Base-by-base conservation (phyloP, 352 stramenopile species). In the Globisporangium apiculatum region DNA sequence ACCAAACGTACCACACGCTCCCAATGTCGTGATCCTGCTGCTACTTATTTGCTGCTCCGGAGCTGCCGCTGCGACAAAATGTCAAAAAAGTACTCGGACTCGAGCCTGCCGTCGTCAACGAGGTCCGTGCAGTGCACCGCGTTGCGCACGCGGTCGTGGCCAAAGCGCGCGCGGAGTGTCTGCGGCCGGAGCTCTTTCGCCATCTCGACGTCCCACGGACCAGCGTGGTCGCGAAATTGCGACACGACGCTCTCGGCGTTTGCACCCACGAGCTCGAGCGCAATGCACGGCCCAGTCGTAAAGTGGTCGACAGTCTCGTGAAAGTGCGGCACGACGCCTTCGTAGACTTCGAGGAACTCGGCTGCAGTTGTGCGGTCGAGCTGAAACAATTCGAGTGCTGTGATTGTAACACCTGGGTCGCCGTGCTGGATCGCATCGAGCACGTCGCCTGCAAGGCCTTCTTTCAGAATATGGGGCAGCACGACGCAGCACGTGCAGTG, bases 41-140 rank as follows among this genome's bases (percentile, higher is more conserved):
- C 45, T 14, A 48, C 45, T 48, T 24, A 51, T 24, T 61, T 51
- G 38, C 15, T 48, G 42, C 11, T 36, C 24, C 24, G 55, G 12
- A 76, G 51, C 58, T 88, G 69, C 31, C 78, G 79, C 48, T 80
- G 71, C 45, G 89, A 89, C 24, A 98, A 69, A n/a, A 97, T 87
- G 61, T 97, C 83, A 65, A 98, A 98, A 63, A 98, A 97, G 66
- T 97, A 98, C 55, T 96, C 75, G 51, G 74, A 95, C 67, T 98
- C 94, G 37, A 94, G 71, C 15, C 86, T 65, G 35, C 90, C 91
- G 68, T 98, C 92, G 47, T 97, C 91, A 1, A 73, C 58, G 9
- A 98, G 66, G 62, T 98, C 94, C 0, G 94, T 98, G 79, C 90
- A 98, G 63, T 98, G 92, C 17, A 98, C 79, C 10, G 83, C 92